phyloP scores from a whole-genome alignment of 768 basidiomycete species.

The Hericium rajendrae region DNA sequence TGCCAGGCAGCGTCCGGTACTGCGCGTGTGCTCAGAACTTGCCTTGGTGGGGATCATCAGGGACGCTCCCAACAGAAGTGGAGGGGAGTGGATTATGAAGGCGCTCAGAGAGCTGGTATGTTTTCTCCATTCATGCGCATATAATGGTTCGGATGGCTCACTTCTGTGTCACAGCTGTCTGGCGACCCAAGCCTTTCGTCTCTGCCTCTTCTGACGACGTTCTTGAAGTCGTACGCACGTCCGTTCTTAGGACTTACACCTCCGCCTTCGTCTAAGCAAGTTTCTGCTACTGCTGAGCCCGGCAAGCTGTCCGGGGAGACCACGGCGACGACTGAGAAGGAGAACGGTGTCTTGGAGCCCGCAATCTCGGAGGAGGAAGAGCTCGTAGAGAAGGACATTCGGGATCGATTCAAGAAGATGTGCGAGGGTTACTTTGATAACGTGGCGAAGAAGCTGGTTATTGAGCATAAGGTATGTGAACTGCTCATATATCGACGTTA shows the following conservation, averaged over 20 bases:
- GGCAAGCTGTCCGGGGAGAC: slow-evolving; percentile 40
- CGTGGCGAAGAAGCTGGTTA: slow-evolving; percentile 83
- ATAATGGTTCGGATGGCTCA: slow-evolving; percentile 7
- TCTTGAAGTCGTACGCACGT: slow-evolving; percentile 85
- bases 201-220: slow-evolving; percentile 81
- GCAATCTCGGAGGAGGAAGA: slow-evolving; percentile 50
- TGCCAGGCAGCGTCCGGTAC: slow-evolving; percentile 70
- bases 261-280: slow-evolving; percentile 44
- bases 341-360: slow-evolving; percentile 27
- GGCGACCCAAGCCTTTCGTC: slow-evolving; percentile 83
- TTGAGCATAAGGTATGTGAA: slow-evolving; percentile 79
- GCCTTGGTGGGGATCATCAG: slow-evolving; percentile 79
- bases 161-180: slow-evolving; percentile 46
- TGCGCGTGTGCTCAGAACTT: slow-evolving; percentile 84
- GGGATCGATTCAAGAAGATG: slow-evolving; percentile 85
- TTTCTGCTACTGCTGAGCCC: slow-evolving; percentile 42
- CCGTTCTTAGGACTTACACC: slow-evolving; percentile 79
- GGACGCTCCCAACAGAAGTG: slow-evolving; percentile 60
- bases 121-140: slow-evolving; percentile 5
- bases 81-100: slow-evolving; percentile 87
- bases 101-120: slow-evolving; percentile 62
- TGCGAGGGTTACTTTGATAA: slow-evolving; percentile 90
- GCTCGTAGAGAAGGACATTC: slow-evolving; percentile 75
- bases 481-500: background rate
- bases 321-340: slow-evolving; percentile 15